A percentile compares a stretch with the other conserved stretches of the same genome.
phyloP scores from a whole-genome alignment of 768 basidiomycete genomes.

The Russula sp. region DNA sequence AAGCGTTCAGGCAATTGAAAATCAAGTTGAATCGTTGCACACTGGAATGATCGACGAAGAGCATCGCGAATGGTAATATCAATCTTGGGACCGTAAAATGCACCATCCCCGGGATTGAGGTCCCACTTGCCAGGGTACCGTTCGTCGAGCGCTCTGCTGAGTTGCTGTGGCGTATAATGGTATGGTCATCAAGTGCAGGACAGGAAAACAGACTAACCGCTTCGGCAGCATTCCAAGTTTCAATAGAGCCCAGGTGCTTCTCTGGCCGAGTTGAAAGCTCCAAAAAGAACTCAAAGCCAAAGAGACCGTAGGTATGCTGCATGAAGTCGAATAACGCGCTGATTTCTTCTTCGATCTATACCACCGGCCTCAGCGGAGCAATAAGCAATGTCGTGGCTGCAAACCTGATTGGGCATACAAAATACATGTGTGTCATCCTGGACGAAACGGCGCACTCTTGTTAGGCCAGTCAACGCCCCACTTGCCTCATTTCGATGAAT shows the following conservation, averaged over 20 bases:
- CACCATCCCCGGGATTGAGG: constrained; percentile 92
- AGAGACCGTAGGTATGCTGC: constrained; percentile 85
- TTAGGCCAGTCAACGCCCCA: constrained; percentile 88
- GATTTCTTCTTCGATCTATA: constrained; percentile 82
- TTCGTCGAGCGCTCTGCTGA: constrained; percentile 74
- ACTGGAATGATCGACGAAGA: constrained; percentile 89
- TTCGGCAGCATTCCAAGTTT: constrained; percentile 90
- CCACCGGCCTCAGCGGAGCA: background rate
- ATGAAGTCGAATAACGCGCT: constrained; percentile 88
- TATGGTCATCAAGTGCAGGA: background rate
- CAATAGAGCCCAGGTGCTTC: constrained; percentile 82
- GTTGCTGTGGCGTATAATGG: constrained; percentile 50
- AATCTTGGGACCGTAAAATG: constrained; percentile 99
- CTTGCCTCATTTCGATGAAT: constrained; percentile 95
- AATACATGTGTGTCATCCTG: constrained; percentile 99
- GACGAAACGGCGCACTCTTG: constrained; percentile 88
- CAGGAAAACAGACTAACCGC: constrained; percentile 37
- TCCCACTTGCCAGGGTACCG: constrained; percentile 86
- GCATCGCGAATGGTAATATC: constrained; percentile 96
- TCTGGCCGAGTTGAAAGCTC: constrained; percentile 95
- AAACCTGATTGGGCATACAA: constrained; percentile 87
- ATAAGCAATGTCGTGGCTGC: constrained; percentile 7
- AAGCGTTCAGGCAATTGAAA: constrained; percentile 98
- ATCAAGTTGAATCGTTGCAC: constrained; percentile 97
- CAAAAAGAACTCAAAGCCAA: constrained; percentile 91